phyloP scores from a whole-genome alignment of 2,329 filamentous ascomycete species.

The Furcasterigmium sp. region DNA sequence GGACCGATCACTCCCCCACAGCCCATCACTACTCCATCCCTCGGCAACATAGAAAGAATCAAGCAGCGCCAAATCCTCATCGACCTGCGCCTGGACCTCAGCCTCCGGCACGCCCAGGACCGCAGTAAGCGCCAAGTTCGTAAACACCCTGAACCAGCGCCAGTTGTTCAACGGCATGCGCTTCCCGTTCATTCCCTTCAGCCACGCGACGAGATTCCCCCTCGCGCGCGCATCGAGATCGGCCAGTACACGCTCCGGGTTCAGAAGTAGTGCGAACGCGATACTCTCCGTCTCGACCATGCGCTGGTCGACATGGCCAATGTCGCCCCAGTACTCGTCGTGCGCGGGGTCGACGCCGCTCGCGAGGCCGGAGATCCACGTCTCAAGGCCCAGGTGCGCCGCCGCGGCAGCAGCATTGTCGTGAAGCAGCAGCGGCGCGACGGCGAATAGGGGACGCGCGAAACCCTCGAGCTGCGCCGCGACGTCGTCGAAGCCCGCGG shows the following conservation, averaged over 20 bases:
- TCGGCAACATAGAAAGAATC: slow-evolving; percentile 32
- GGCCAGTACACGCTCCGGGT: neutral
- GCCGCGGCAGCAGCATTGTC: neutral
- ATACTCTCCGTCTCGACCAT: slow-evolving; percentile 6
- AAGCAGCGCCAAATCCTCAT: slow-evolving; percentile 40
- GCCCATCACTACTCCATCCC: slow-evolving; percentile 36
- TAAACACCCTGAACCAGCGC: slow-evolving; percentile 39
- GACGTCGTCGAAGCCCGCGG: slow-evolving; percentile 25
- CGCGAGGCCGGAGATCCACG: neutral
- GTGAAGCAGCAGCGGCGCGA: slow-evolving; percentile 19
- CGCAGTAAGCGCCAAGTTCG: slow-evolving; percentile 32
- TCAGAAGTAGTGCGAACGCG: slow-evolving; percentile 1
- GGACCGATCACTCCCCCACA: slow-evolving; percentile 60
- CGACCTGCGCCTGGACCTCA: slow-evolving; percentile 49
- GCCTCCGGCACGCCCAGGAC: slow-evolving; percentile 55
- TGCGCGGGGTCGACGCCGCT: slow-evolving; percentile 1
- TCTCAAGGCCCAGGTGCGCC: neutral
- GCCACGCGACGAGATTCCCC: slow-evolving; percentile 62
- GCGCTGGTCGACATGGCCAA: slow-evolving; percentile 4
- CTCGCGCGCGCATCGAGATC: slow-evolving; percentile 52
- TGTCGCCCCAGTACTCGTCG: slow-evolving; percentile 4
- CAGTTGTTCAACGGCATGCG: slow-evolving; percentile 36
- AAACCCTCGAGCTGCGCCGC: slow-evolving; percentile 31
- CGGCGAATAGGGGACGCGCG: slow-evolving; percentile 19
- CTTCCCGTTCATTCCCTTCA: slow-evolving; percentile 30